Evolutionary conservation across 441 rosid genomes (phyloP), one percentile per base, ranked within the genome.

Genomic region (Gossypium davidsonii): DNA sequence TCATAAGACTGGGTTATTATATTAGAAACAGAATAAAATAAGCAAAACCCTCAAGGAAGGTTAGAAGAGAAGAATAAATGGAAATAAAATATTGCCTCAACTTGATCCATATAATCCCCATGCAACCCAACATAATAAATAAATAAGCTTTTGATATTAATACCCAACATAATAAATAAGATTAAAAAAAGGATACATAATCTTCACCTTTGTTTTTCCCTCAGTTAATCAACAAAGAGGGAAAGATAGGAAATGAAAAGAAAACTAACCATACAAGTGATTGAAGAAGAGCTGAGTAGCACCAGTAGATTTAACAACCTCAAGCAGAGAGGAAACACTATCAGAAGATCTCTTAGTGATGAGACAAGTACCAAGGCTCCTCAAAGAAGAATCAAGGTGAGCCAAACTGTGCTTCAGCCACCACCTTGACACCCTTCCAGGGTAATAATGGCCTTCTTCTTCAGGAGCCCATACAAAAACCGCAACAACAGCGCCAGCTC

Each of bases 351-450:
- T 90, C 83, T 86, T 95, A 64, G 95, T 88, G 76, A 95, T 77
- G 70, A 95, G 93, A 73, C 59, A 75, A 79, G 97, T 89, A 37
- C 99, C 99, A 68, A 95, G 91, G 67, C 92, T 91, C 67, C 87
- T 88, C 78, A 95, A 82, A 73, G 97, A 90, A 28, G 95, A 95
- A 71, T 90, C 95, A 48, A 95, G 94, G 75, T 92, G 88, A 79
- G 90, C 87, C 80, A 93, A 86, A 80, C 99, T 95, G 34, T 95
- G 86, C 87, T 95, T 95, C 44, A 93, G 91, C 99, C 98, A 95
- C 99, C 99, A 95, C 79, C 98, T 88, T 7, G 99, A 95, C 17
- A 95, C 99, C 75, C 99, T 91, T 55, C 97, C 98, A 26, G 99
- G 99, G 34, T 86, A 73, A 74, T 25, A 95, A 70, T 84, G 84